Percentiles rank a stretch among this genome's conserved stretches.
These are phyloP conservation scores for Asterochloris sp. DNA, from an alignment of 139 green algal genomes.

Conservation along the genomic window DNA sequence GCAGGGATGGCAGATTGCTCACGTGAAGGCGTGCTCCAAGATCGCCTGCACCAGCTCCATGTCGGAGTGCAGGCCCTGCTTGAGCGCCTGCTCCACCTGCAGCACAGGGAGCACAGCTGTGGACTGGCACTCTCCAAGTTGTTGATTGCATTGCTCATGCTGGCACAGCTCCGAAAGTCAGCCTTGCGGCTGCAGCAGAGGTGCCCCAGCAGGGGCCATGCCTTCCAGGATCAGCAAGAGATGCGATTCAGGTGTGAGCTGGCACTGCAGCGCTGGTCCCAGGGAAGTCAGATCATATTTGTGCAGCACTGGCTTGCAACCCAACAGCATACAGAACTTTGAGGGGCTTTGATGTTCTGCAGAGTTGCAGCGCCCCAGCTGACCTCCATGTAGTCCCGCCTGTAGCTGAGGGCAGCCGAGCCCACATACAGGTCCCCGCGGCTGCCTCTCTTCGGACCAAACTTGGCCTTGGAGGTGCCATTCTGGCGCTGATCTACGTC, in stretches of 20 bases:
- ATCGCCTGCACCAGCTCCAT: slow-evolving; percentile 75
- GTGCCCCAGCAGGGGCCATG: too few relatives aligned
- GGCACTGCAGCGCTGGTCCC: background rate
- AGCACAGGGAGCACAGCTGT: background rate
- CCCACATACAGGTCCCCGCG: slow-evolving; percentile 39
- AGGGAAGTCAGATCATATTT: background rate
- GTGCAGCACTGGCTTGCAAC: too few relatives aligned
- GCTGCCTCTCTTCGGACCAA: background rate
- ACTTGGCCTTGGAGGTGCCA: too few relatives aligned
- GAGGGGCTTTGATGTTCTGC: background rate
- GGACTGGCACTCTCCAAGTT: background rate
- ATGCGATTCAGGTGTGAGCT: background rate
- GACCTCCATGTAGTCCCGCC: slow-evolving; percentile 66
- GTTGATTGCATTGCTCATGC: too few relatives aligned
- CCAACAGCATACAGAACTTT: background rate
- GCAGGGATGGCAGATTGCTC: background rate
- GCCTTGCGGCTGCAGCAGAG: too few relatives aligned
- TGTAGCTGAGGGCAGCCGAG: slow-evolving; percentile 39
- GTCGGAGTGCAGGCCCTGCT: slow-evolving; percentile 64
- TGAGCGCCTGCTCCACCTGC: slow-evolving; percentile 45
- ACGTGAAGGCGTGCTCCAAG: slow-evolving; percentile 75
- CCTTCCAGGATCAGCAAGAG: background rate
- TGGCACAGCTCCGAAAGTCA: too few relatives aligned
- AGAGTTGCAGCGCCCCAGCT: background rate
- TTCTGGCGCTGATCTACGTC: slow-evolving; percentile 24